These are phyloP conservation scores for Tolypocladium capitatum DNA, from an alignment of 2,329 filamentous ascomycete genomes.

Conservation along the genomic window DNA sequence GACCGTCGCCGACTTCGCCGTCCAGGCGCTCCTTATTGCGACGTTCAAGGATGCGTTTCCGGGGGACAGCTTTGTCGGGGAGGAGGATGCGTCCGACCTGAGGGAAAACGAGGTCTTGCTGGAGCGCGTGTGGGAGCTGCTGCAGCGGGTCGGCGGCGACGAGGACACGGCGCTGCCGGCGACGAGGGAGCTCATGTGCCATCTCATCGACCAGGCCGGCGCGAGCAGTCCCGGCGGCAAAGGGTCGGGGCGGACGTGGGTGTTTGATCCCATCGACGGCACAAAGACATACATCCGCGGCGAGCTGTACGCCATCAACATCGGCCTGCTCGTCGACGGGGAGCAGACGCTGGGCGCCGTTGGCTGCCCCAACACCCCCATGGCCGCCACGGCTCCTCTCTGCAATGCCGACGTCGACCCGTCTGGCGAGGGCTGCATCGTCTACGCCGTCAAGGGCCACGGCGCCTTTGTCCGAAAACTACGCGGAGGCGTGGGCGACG, in stretches of 20 bases:
- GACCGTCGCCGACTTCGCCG: conserved; percentile 46
- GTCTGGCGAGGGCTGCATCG: conserved; percentile 30
- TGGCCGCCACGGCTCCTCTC: conserved; percentile 24
- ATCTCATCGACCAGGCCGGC: conserved; percentile 39
- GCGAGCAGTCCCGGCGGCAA: conserved; percentile 19
- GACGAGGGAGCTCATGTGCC: conserved; percentile 32
- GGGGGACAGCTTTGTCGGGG: conserved; percentile 37
- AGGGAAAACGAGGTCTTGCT: conserved; percentile 27
- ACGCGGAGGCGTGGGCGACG: conserved; percentile 8
- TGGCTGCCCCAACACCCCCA: conserved; percentile 31
- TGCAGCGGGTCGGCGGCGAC: conserved; percentile 18
- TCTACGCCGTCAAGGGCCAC: conserved; percentile 34
- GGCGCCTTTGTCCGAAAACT: conserved; percentile 35
- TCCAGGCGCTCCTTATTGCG: conserved; percentile 40
- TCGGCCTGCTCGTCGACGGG: conserved; percentile 37
- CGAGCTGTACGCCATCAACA: conserved; percentile 44
- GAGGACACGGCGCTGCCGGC: conserved; percentile 19
- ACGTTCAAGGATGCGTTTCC: conserved; percentile 38
- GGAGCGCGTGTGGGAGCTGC: conserved; percentile 32
- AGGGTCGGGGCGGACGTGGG: conserved; percentile 32
- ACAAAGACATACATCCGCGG: conserved; percentile 42
- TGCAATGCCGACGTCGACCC: conserved; percentile 31
- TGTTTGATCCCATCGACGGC: conserved; percentile 49
- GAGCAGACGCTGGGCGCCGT: conserved; percentile 36
- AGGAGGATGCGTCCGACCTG: conserved; percentile 38